A percentile compares a stretch with the other conserved stretches of the same genome.
Evolutionary conservation across 139 green algal species (phyloP).

Genomic region (Spirogloea muscicola): DNA sequence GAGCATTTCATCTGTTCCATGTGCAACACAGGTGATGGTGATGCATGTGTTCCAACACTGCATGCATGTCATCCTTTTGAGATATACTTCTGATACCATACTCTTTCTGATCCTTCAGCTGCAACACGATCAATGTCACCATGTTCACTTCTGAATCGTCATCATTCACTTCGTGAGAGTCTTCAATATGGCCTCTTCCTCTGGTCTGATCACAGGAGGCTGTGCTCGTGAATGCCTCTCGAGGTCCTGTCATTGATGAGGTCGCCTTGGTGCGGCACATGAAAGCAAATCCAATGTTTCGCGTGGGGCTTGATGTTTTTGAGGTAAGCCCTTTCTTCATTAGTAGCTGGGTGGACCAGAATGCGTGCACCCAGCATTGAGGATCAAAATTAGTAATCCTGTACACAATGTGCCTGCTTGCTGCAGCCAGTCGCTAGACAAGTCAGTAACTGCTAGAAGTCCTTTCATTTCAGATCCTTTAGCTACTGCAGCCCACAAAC

Average conservation of each 20-base stretch:
- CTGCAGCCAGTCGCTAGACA: no score
- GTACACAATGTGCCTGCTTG: no score
- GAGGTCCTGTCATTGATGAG: conserved; percentile 89
- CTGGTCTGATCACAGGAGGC: conserved; percentile 55
- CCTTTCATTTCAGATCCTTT: no score
- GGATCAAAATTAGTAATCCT: no score
- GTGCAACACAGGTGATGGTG: neutral
- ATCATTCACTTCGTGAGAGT: neutral
- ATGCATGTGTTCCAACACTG: neutral
- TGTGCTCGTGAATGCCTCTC: conserved; percentile 88
- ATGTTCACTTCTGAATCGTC: no score
- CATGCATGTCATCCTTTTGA: neutral
- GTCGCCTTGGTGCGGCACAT: conserved; percentile 88
- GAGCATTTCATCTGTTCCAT: neutral
- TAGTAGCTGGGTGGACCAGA: no score
- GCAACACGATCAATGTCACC: no score
- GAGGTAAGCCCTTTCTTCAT: conserved; percentile 69
- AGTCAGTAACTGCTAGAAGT: no score
- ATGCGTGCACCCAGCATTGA: no score
- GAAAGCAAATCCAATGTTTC: conserved; percentile 87
- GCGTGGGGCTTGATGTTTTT: conserved; percentile 91
- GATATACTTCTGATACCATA: no score
- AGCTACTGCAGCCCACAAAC: no score
- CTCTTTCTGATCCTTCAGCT: no score
- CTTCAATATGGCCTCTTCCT: neutral